Evolutionary conservation across 2,329 filamentous ascomycete species (phyloP).

Genomic region (Penicillium rolfsii): DNA sequence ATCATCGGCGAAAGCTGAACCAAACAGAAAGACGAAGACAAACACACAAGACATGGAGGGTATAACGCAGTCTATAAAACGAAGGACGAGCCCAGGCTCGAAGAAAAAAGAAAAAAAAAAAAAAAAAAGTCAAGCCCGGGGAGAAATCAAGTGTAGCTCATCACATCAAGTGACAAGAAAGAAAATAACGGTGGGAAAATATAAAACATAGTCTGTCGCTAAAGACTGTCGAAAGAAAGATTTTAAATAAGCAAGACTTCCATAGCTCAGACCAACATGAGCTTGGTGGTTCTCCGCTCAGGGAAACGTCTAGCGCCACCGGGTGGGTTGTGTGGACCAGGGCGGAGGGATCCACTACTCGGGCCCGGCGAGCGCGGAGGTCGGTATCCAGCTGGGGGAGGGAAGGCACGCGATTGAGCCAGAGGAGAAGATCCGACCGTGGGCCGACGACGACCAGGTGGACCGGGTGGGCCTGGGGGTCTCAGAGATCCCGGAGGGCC

Average conservation of each 20-base stretch:
- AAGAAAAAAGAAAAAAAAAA: neutral
- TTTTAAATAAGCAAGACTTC: neutral
- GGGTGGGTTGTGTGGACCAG: constrained; percentile 31
- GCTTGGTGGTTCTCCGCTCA: constrained; percentile 52
- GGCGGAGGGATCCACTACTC: constrained; percentile 22
- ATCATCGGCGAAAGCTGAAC: constrained; percentile 13
- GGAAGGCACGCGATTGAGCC: constrained; percentile 33
- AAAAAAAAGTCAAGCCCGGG: neutral
- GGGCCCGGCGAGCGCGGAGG: constrained; percentile 28
- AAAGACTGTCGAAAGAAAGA: neutral
- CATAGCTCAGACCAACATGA: constrained; percentile 52
- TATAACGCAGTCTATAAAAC: constrained; percentile 29
- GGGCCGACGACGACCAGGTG: constrained; percentile 42
- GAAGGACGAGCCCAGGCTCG: constrained; percentile 16
- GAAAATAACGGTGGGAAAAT: neutral
- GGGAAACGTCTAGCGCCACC: constrained; percentile 48
- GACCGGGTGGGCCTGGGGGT: neutral
- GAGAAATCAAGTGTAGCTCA: neutral
- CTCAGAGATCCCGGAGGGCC: constrained; percentile 2
- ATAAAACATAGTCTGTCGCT: neutral
- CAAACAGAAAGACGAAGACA: too few species aligned
- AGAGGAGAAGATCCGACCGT: constrained; percentile 40
- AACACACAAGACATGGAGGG: constrained; percentile 20
- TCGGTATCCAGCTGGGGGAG: constrained; percentile 33
- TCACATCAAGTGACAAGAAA: neutral